phyloP scores from a whole-genome alignment of 371 early-diverging fungal genomes.

The Smittium culicis region DNA sequence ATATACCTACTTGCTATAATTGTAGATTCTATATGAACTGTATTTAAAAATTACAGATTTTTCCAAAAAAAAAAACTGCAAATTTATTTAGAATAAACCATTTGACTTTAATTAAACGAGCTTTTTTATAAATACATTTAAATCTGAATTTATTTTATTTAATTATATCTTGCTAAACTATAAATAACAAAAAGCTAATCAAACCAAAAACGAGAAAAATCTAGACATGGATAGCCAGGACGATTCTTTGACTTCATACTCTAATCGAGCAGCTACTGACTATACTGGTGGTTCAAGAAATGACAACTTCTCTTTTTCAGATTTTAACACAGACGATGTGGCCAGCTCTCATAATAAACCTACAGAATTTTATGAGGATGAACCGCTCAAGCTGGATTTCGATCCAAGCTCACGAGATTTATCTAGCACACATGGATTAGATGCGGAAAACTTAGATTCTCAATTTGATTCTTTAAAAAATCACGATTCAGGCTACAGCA shows the following conservation, averaged over 20 bases:
- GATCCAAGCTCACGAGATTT: neutral
- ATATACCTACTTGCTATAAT: too few relatives aligned
- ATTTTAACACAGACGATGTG: neutral
- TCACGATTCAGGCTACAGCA: neutral
- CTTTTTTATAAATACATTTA: too few relatives aligned
- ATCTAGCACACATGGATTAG: neutral
- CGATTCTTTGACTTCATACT: conserved; percentile 1
- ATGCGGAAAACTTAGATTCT: neutral
- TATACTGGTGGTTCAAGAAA: conserved; percentile 2
- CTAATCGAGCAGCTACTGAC: conserved; percentile 4
- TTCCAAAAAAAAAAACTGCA: too few relatives aligned
- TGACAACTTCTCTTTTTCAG: neutral
- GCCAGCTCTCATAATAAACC: neutral
- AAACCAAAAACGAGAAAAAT: too few relatives aligned
- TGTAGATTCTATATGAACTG: too few relatives aligned
- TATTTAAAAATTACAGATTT: too few relatives aligned
- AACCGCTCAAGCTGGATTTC: conserved; percentile 3
- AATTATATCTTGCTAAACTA: too few relatives aligned
- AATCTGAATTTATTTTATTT: too few relatives aligned
- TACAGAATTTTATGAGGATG: conserved; percentile 8
- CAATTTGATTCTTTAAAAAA: neutral
- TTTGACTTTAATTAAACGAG: too few relatives aligned
- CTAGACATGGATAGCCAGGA: neutral
- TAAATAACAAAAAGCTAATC: too few relatives aligned
- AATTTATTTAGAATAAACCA: too few relatives aligned